Conservation (phyloP, 2,329 filamentous ascomycete genomes). For the Botryotinia narcissicola region DNA sequence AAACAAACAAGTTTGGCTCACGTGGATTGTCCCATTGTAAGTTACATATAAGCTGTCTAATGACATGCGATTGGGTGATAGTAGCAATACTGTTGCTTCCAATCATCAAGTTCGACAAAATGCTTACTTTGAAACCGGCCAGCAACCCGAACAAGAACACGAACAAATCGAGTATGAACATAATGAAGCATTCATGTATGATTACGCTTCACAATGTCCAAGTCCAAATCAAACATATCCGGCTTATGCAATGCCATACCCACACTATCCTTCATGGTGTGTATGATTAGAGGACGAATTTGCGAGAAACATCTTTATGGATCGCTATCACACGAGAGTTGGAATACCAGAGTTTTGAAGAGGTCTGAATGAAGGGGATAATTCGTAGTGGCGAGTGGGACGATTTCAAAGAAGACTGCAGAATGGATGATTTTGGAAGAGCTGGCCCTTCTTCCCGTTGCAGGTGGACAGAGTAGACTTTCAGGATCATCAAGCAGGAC, state of each 20-base stretch:
- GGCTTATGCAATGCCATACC: background rate
- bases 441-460: background rate
- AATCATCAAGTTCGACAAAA: background rate
- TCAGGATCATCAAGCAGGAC: background rate
- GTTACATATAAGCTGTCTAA: background rate
- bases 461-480: background rate
- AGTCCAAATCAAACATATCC: conserved; percentile 1
- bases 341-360: background rate
- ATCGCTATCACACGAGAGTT: background rate
- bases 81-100: background rate
- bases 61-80: background rate
- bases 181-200: conserved; percentile 10
- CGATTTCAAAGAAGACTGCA: background rate
- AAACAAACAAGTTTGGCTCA: conserved; percentile 12
- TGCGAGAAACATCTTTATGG: background rate
- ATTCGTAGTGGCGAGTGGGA: background rate
- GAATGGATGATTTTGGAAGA: background rate
- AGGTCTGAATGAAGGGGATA: background rate
- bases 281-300: background rate
- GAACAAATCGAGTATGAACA: conserved; percentile 2
- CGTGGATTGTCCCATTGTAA: conserved; percentile 19
- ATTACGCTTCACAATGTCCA: background rate
- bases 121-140: conserved; percentile 4
- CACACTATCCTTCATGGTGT: conserved; percentile 15
- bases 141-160: conserved; percentile 1